Evolutionary conservation across 306 rosid species (phyloP).

Genomic region (Amphicarpaea edgeworthii): DNA sequence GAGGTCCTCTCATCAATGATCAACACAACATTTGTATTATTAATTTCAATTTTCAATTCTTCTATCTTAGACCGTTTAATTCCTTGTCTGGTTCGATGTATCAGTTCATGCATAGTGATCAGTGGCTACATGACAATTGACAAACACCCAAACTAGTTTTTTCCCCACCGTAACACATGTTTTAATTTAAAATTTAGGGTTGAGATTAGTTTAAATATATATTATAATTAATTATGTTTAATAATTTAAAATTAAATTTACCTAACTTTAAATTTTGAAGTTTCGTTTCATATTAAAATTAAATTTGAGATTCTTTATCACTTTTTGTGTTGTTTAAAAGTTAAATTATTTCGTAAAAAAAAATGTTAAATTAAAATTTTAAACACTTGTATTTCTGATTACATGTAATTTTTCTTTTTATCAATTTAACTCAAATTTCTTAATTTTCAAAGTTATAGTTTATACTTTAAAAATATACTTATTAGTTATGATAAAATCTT

Average conservation of each 20-base stretch:
- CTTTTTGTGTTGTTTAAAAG: too few relatives aligned
- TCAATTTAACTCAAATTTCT: too few relatives aligned
- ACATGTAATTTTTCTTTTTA: too few relatives aligned
- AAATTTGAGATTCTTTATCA: too few relatives aligned
- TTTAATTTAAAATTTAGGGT: not conserved
- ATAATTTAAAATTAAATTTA: not conserved
- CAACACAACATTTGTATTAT: not conserved
- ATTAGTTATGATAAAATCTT: too few relatives aligned
- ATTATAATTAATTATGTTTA: not conserved
- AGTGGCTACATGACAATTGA: not conserved
- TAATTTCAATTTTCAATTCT: not conserved
- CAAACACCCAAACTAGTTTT: not conserved
- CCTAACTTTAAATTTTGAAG: not conserved
- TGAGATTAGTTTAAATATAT: not conserved
- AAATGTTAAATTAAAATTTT: too few relatives aligned
- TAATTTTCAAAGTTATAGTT: too few relatives aligned
- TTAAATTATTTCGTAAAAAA: too few relatives aligned
- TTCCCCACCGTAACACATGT: not conserved
- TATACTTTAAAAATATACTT: too few relatives aligned
- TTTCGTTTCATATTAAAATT: too few relatives aligned
- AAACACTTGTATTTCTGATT: too few relatives aligned
- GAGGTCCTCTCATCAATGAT: too few relatives aligned
- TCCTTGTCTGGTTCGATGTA: not conserved
- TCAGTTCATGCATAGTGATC: not conserved
- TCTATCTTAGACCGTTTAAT: not conserved